Percentiles rank a stretch among this genome's conserved stretches.
Evolutionary conservation across 495 filamentous ascomycete species (phyloP).

Genomic region (Xylaria sp.): DNA sequence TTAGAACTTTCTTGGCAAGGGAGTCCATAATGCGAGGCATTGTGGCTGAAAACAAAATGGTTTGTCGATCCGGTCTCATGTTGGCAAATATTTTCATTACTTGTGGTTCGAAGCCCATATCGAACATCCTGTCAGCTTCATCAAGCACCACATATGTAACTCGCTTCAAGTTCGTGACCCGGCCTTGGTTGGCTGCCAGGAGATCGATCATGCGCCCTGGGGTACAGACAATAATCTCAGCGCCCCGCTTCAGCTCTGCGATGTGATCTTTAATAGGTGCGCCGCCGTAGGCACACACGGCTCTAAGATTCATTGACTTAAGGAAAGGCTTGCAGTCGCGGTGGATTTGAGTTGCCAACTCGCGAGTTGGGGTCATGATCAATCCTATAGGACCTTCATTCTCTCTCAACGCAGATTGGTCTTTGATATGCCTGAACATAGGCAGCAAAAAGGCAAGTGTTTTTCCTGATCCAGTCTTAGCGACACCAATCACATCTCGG

Average conservation of each 20-base stretch:
- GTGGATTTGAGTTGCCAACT: constrained; percentile 93
- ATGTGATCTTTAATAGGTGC: constrained; percentile 98
- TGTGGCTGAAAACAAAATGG: constrained; percentile 94
- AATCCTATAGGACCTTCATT: constrained; percentile 88
- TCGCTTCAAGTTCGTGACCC: constrained; percentile 87
- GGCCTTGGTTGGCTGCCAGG: constrained; percentile 86
- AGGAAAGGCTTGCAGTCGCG: constrained; percentile 92
- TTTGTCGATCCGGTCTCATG: constrained; percentile 89
- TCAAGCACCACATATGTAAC: constrained; percentile 95
- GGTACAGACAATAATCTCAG: constrained; percentile 94
- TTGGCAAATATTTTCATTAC: constrained; percentile 96
- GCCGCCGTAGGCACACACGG: constrained; percentile 95
- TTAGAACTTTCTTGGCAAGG: constrained; percentile 85
- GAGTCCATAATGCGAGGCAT: constrained; percentile 95
- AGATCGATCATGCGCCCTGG: constrained; percentile 98
- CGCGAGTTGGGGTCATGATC: constrained; percentile 94
- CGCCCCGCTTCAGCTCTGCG: constrained; percentile 90
- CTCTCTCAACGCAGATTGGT: constrained; percentile 81
- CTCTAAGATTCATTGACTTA: constrained; percentile 86
- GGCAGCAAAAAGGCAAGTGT: constrained; percentile 94
- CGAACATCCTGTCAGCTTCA: constrained; percentile 99
- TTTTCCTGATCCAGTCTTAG: constrained; percentile 99
- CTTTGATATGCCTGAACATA: constrained; percentile 97
- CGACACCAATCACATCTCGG: constrained; percentile 93
- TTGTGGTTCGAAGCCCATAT: constrained; percentile 99